Evolutionary conservation across 768 basidiomycete species (phyloP).

Genomic region (Cystofilobasidium macerans): DNA sequence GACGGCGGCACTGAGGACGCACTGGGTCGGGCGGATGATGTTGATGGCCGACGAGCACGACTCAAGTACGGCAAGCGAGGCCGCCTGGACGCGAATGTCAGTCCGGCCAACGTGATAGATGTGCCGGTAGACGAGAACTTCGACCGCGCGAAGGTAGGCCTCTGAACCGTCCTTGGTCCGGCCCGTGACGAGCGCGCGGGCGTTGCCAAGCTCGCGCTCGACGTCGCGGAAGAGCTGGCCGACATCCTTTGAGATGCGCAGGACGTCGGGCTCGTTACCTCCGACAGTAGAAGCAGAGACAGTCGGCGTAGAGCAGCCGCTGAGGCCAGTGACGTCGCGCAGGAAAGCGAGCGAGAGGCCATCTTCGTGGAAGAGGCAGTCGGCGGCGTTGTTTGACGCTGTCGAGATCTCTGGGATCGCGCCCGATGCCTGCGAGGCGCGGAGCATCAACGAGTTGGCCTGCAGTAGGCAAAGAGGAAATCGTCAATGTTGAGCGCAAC

Average conservation of each 20-base stretch:
- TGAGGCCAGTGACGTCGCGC: constrained; percentile 27
- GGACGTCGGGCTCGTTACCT: constrained; percentile 22
- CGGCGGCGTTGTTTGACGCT: too few relatives aligned
- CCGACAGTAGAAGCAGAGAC: neutral
- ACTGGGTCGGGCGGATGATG: constrained; percentile 37
- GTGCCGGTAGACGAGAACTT: constrained; percentile 40
- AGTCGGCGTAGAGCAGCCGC: constrained; percentile 1
- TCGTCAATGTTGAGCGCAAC: constrained; percentile 14
- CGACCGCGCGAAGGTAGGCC: constrained; percentile 19
- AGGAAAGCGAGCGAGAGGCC: constrained; percentile 25
- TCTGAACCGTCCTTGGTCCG: constrained; percentile 2
- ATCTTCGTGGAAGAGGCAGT: constrained; percentile 15
- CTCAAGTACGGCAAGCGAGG: constrained; percentile 33
- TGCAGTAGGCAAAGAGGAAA: neutral
- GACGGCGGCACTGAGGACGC: constrained; percentile 27
- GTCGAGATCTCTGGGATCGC: constrained; percentile 6
- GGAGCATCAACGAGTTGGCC: constrained; percentile 15
- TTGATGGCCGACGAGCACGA: constrained; percentile 35
- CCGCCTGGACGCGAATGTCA: constrained; percentile 36
- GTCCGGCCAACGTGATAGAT: constrained; percentile 34
- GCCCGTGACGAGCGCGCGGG: neutral
- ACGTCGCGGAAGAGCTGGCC: constrained; percentile 32
- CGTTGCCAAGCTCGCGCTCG: constrained; percentile 23
- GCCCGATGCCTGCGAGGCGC: constrained; percentile 20
- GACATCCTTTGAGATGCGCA: constrained; percentile 16